Conservation (phyloP, 805 yeast genomes). For the Candida morakotiae region DNA sequence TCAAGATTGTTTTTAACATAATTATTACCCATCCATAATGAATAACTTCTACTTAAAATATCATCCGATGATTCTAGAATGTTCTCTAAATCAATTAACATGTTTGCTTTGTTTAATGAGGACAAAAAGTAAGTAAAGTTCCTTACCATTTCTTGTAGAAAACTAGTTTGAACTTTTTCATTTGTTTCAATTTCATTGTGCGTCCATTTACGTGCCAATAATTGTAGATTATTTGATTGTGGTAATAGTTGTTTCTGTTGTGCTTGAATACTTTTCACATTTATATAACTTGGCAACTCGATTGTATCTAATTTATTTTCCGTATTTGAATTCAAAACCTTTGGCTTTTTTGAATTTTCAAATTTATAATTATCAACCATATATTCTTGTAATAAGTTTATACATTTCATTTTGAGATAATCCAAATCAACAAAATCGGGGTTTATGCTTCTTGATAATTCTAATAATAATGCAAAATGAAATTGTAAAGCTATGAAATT, state of each 20-base stretch:
- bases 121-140: conserved; percentile 10
- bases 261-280: conserved; percentile 26
- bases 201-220: conserved; percentile 8
- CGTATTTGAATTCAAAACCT: not conserved
- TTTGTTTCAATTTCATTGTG: not conserved
- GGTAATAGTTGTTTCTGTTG: not conserved
- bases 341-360: not conserved
- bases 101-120: conserved; percentile 5
- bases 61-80: conserved; percentile 12
- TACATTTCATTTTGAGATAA: conserved; percentile 8
- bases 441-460: conserved; percentile 8
- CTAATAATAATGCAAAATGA: conserved; percentile 22
- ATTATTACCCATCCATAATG: conserved; percentile 32
- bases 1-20: conserved; percentile 4
- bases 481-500: conserved; percentile 26
- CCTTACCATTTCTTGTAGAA: conserved; percentile 19
- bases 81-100: conserved; percentile 9
- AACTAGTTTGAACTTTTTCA: conserved; percentile 9
- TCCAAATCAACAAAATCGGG: conserved; percentile 3
- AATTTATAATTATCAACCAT: conserved; percentile 14
- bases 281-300: conserved; percentile 33
- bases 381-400: conserved; percentile 12
- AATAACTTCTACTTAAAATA: conserved; percentile 12
- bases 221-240: conserved; percentile 7
- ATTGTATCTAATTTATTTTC: conserved; percentile 21